A percentile compares a stretch with the other conserved stretches of the same genome.
Evolutionary conservation across 805 yeast species (phyloP).

Genomic region (Candida maesae): DNA sequence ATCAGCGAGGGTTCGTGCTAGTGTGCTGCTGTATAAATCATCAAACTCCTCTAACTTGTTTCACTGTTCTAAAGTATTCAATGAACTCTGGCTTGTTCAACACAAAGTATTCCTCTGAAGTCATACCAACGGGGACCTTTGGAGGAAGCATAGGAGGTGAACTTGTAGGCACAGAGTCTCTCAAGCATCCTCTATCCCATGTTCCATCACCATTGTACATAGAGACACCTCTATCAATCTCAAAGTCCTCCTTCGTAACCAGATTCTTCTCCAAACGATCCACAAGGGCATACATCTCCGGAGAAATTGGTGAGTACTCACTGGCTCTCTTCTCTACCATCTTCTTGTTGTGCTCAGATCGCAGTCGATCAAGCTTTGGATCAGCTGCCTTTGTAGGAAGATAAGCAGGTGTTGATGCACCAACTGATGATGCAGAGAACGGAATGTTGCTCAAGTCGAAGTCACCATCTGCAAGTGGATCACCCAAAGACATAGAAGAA

Average conservation of each 20-base stretch:
- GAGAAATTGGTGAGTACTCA: constrained; percentile 12
- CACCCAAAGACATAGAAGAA: constrained; percentile 2
- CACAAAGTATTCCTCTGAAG: constrained; percentile 21
- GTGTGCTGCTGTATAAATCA: too few relatives aligned
- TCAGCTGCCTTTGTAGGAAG: not conserved
- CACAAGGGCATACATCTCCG: constrained; percentile 19
- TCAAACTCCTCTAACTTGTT: constrained; percentile 3
- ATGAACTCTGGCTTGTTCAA: constrained; percentile 15
- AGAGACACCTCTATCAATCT: constrained; percentile 23
- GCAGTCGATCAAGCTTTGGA: constrained; percentile 4
- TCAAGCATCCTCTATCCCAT: constrained; percentile 20
- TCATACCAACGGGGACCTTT: constrained; percentile 27
- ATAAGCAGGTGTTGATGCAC: constrained; percentile 2
- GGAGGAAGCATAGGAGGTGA: constrained; percentile 23
- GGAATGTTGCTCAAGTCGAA: constrained; percentile 16
- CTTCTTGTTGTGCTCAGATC: constrained; percentile 7
- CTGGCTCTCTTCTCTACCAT: constrained; percentile 1
- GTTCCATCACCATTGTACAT: constrained; percentile 26
- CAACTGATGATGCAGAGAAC: constrained; percentile 24
- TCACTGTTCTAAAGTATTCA: constrained; percentile 11
- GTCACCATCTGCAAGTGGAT: constrained; percentile 3
- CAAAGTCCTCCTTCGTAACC: constrained; percentile 16
- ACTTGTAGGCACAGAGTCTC: constrained; percentile 15
- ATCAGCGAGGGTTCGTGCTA: too few relatives aligned
- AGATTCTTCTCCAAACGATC: constrained; percentile 22